phyloP scores from a whole-genome alignment of 148 eudicot species.

The Heliosperma pusillum region DNA sequence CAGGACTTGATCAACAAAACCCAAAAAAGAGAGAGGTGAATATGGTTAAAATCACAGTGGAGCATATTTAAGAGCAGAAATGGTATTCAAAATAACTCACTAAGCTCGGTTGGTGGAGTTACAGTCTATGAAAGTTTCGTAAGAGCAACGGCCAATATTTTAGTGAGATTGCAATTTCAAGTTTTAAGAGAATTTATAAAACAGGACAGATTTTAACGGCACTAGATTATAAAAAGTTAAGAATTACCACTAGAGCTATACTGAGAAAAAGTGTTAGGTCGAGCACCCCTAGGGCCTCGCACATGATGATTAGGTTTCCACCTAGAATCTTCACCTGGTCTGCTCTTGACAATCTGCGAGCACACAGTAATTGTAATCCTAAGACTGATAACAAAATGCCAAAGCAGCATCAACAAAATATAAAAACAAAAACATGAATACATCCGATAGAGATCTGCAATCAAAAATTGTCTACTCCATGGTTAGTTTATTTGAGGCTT shows the following conservation, averaged over 20 bases:
- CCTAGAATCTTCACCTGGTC: slow-evolving; percentile 33
- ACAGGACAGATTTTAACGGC: slow-evolving; percentile 1
- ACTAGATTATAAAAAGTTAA: background rate
- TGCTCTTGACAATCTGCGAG: slow-evolving; percentile 31
- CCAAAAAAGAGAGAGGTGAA: background rate
- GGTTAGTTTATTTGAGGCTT: too few relatives aligned
- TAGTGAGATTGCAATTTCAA: slow-evolving; percentile 4
- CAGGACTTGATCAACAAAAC: too few relatives aligned
- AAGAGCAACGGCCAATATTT: background rate
- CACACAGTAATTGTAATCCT: background rate
- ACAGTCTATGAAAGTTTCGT: background rate
- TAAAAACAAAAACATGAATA: background rate
- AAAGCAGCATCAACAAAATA: background rate
- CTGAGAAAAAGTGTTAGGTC: slow-evolving; percentile 32
- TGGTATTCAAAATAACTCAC: background rate
- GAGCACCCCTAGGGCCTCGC: slow-evolving; percentile 32
- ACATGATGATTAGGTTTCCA: slow-evolving; percentile 32
- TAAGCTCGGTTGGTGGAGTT: background rate
- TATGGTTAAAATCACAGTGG: background rate
- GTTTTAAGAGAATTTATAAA: background rate
- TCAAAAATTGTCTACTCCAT: background rate
- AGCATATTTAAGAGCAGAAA: background rate
- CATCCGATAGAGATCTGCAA: background rate
- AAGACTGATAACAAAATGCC: background rate
- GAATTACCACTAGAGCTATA: slow-evolving; percentile 28